Base-by-base conservation (phyloP, 371 early-diverging fungal genomes). In the Coemansia sp. region DNA sequence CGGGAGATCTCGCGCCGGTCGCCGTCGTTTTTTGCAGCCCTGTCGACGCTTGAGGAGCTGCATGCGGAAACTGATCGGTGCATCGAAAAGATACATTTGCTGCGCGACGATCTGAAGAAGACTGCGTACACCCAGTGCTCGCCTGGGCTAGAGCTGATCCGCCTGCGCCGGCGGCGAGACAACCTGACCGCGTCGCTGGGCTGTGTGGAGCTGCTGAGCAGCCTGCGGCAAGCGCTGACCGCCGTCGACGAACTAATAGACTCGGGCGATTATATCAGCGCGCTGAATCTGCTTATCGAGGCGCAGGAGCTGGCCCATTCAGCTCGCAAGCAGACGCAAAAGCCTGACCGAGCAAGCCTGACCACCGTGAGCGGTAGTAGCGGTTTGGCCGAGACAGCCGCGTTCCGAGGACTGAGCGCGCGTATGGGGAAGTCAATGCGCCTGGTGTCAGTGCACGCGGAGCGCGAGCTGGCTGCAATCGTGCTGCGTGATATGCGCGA, bases 1-100 rank as follows among this genome's bases (percentile, higher is more conserved):
- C 86, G 85, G 31, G 98, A 97, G 71, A 95, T 97, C 39, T 91
- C 94, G 36, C 85, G 86, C 30, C 80, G 96, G 39, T 93, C 94
- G 5, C 84, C 89, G 2, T 90, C 95, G 1, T 97, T 97, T 67
- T 97, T 97, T 71, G 89, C 90, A 38, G 97, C 97, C 0, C 81
- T 97, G 2, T 88, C 92, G 9, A 94, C 93, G 65, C 81, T 97
- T 31, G 91, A 95, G 70, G 89, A 88, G 2, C 77, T 97, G 45
- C 93, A 97, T 66, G 84, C 85, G 3, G 93, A 97, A 61, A 96
- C 95, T 0, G 77, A 88, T 36, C 83, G 86, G 10, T 95, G 95
- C 66, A 88, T 95, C 2, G 79, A 81, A 0, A 89, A 97, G 61
- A 94, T 96, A 39, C 83, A 90, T 50, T 80, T 77, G 0, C 82